phyloP scores from a whole-genome alignment of 2,329 filamentous ascomycete genomes.

The Aspergillus bombycis region DNA sequence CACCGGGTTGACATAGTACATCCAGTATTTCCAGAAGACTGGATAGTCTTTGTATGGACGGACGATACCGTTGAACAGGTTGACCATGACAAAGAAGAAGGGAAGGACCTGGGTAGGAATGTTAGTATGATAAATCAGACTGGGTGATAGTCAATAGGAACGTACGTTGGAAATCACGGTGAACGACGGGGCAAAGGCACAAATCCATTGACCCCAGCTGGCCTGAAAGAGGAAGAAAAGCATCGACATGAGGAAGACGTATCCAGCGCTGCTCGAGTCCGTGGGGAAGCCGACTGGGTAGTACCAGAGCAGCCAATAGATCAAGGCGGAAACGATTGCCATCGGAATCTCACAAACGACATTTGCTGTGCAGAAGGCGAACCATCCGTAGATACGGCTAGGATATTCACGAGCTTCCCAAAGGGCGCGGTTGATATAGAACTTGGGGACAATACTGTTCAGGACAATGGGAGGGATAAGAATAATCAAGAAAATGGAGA shows the following conservation, averaged over 20 bases:
- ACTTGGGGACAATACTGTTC: slow-evolving; percentile 76
- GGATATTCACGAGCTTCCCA: slow-evolving; percentile 76
- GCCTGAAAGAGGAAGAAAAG: slow-evolving; percentile 77
- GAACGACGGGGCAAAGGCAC: slow-evolving; percentile 77
- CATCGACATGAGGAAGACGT: slow-evolving; percentile 76
- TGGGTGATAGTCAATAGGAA: slow-evolving; percentile 12
- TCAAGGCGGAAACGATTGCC: slow-evolving; percentile 63
- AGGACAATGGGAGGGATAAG: slow-evolving; percentile 71
- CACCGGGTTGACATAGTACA: slow-evolving; percentile 68
- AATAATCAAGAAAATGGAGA: slow-evolving; percentile 69
- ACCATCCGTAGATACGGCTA: slow-evolving; percentile 75
- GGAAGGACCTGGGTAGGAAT: slow-evolving; percentile 58
- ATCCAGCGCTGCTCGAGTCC: slow-evolving; percentile 68
- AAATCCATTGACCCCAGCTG: slow-evolving; percentile 83
- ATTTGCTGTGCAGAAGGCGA: slow-evolving; percentile 74
- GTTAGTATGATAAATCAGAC: background rate
- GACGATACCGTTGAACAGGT: slow-evolving; percentile 76
- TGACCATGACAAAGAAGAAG: slow-evolving; percentile 80
- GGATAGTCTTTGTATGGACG: slow-evolving; percentile 67
- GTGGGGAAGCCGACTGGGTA: slow-evolving; percentile 71
- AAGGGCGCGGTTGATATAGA: slow-evolving; percentile 71
- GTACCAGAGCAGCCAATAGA: slow-evolving; percentile 80
- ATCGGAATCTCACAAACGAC: slow-evolving; percentile 73
- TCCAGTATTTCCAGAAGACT: slow-evolving; percentile 74
- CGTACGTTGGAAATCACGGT: slow-evolving; percentile 71